These are phyloP conservation scores for Huntiella omanensis DNA, from an alignment of 2,329 filamentous ascomycete species.

Conservation along the genomic window DNA sequence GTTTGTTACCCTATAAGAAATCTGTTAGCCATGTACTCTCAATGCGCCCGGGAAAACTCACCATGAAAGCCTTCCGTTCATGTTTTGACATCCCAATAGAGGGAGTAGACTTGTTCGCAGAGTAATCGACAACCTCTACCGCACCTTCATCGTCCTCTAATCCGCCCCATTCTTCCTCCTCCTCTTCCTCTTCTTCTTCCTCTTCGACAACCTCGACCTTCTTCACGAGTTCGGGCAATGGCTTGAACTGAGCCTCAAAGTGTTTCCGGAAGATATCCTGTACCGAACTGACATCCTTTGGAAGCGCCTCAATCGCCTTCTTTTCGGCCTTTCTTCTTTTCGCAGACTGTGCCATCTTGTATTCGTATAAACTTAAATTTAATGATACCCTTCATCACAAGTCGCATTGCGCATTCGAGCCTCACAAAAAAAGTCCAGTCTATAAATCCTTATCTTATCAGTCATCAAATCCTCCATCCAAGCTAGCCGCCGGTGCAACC, in stretches of 20 bases:
- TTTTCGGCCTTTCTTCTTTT: constrained; percentile 23
- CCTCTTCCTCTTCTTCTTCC: constrained; percentile 14
- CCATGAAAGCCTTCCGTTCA: constrained; percentile 67
- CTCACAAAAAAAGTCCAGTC: too few species aligned
- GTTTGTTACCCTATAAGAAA: constrained; percentile 16
- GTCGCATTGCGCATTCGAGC: too few species aligned
- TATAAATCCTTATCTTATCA: too few species aligned
- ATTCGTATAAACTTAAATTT: too few species aligned
- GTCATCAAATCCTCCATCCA: too few species aligned
- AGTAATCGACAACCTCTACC: constrained; percentile 46
- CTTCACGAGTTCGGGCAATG: constrained; percentile 30
- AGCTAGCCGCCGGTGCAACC: too few species aligned
- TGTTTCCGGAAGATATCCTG: constrained; percentile 63
- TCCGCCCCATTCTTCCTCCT: constrained; percentile 15
- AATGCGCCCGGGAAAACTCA: constrained; percentile 14
- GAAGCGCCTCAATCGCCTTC: constrained; percentile 10
- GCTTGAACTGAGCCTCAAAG: constrained; percentile 77
- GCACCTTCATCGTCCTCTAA: constrained; percentile 13
- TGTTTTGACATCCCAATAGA: constrained; percentile 37
- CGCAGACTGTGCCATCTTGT: too few species aligned
- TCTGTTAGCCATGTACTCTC: not conserved
- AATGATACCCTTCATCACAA: too few species aligned
- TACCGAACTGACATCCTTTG: constrained; percentile 28
- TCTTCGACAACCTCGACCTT: constrained; percentile 15
- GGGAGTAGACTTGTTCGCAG: constrained; percentile 21